Evolutionary conservation across 495 filamentous ascomycete genomes (phyloP).

Genomic region (Penicillium egyptiacum): DNA sequence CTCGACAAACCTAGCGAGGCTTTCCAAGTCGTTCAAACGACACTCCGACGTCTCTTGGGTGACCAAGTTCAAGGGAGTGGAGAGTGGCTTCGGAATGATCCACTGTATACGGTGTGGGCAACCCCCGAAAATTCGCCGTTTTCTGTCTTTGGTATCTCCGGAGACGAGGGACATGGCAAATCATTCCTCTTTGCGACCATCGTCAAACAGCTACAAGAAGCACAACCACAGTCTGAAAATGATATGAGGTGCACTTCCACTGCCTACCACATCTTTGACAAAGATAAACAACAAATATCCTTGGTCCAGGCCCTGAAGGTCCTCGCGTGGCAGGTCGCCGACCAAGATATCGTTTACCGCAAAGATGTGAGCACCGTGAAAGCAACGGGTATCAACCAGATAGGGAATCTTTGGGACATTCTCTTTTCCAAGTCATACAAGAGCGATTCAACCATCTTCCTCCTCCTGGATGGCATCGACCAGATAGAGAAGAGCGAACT

Average conservation of each 20-base stretch:
- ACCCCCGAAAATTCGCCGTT: background rate
- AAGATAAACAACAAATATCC: constrained; percentile 10
- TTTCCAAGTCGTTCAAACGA: constrained; percentile 6
- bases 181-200: constrained; percentile 22
- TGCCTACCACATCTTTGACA: constrained; percentile 19
- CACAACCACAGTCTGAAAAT: background rate
- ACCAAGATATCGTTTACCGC: constrained; percentile 19
- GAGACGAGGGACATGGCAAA: constrained; percentile 23
- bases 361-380: constrained; percentile 17
- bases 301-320: constrained; percentile 18
- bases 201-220: constrained; percentile 10
- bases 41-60: constrained; percentile 7
- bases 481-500: constrained; percentile 12
- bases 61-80: constrained; percentile 18
- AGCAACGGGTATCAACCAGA: constrained; percentile 9
- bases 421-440: constrained; percentile 24
- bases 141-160: constrained; percentile 17
- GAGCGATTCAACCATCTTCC: constrained; percentile 20
- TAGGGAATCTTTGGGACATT: constrained; percentile 10
- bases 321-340: constrained; percentile 23
- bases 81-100: constrained; percentile 17
- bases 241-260: constrained; percentile 17
- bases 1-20: constrained; percentile 18
- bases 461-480: constrained; percentile 19
- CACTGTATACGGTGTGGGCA: constrained; percentile 10